A percentile compares a stretch with the other conserved stretches of the same genome.
These are phyloP conservation scores for Penicillium sp. DNA, from an alignment of 2,329 filamentous ascomycete genomes.

Conservation along the genomic window DNA sequence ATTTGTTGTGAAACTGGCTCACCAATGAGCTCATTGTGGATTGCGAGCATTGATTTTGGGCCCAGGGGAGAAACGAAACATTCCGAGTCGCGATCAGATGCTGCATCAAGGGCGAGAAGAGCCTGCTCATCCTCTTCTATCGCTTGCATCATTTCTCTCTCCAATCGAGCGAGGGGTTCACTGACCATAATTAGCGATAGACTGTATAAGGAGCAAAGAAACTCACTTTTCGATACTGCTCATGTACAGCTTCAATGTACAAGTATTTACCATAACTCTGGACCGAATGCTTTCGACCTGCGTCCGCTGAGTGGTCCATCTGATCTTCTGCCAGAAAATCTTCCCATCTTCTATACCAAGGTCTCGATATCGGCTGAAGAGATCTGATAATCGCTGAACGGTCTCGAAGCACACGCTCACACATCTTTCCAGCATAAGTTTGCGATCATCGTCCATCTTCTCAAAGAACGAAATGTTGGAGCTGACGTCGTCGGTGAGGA, in stretches of 20 bases:
- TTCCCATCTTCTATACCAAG: constrained; percentile 20
- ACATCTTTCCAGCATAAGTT: constrained; percentile 21
- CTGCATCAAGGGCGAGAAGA: constrained; percentile 2
- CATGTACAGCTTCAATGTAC: constrained; percentile 28
- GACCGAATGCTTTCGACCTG: constrained; percentile 27
- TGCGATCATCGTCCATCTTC: constrained; percentile 19
- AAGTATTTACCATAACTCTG: constrained; percentile 27
- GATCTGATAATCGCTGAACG: constrained; percentile 20
- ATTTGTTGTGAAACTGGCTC: background rate
- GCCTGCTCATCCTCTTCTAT: constrained; percentile 19
- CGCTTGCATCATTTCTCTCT: constrained; percentile 19
- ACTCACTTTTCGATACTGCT: constrained; percentile 27
- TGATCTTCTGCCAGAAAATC: constrained; percentile 26
- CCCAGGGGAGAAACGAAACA: constrained; percentile 3
- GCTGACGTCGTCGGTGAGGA: constrained; percentile 22
- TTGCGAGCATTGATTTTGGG: background rate
- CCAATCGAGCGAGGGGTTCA: constrained; percentile 20
- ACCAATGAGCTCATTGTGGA: background rate
- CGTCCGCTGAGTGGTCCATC: constrained; percentile 25
- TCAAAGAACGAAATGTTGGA: constrained; percentile 23
- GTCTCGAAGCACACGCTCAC: constrained; percentile 21
- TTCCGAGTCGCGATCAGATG: constrained; percentile 6
- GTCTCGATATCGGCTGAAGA: constrained; percentile 20
- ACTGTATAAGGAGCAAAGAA: too few relatives aligned
- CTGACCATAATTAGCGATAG: too few relatives aligned